phyloP scores from a whole-genome alignment of 2,329 filamentous ascomycete species.

The Colletotrichum sidae region DNA sequence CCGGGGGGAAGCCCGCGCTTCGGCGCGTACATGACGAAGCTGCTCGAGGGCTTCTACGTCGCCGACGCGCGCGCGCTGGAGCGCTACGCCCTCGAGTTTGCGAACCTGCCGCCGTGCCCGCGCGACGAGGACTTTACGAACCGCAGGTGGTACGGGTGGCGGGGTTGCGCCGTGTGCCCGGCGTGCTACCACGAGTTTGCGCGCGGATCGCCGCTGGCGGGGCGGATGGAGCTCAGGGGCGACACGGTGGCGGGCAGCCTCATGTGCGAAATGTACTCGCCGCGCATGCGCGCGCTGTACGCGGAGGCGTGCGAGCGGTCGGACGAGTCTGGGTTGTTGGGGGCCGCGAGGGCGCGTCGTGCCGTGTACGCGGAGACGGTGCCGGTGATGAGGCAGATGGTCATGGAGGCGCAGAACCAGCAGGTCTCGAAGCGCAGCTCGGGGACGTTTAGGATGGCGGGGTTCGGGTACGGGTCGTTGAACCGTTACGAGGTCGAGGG shows the following conservation, averaged over 20 bases:
- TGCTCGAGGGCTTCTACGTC: slow-evolving; percentile 45
- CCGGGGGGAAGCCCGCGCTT: slow-evolving; percentile 43
- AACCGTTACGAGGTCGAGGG: slow-evolving; percentile 46
- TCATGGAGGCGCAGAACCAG: slow-evolving; percentile 43
- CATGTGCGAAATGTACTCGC: slow-evolving; percentile 53
- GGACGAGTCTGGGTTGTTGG: slow-evolving; percentile 41
- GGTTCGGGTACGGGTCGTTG: slow-evolving; percentile 46
- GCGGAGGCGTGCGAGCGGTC: slow-evolving; percentile 43
- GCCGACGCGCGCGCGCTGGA: slow-evolving; percentile 42
- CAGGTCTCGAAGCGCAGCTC: slow-evolving; percentile 40
- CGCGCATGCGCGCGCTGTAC: slow-evolving; percentile 50
- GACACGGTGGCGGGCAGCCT: slow-evolving; percentile 34
- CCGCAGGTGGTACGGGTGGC: slow-evolving; percentile 51
- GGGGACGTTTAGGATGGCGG: slow-evolving; percentile 44
- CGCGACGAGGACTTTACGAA: slow-evolving; percentile 41
- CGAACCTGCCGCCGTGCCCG: slow-evolving; percentile 44
- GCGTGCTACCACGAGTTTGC: slow-evolving; percentile 51
- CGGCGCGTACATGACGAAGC: slow-evolving; percentile 37
- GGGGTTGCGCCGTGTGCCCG: slow-evolving; percentile 48
- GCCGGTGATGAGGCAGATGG: slow-evolving; percentile 42
- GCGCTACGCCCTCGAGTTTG: slow-evolving; percentile 45
- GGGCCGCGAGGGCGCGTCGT: slow-evolving; percentile 42
- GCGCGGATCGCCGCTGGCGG: slow-evolving; percentile 43
- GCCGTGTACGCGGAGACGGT: slow-evolving; percentile 49
- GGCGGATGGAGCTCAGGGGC: slow-evolving; percentile 45